Evolutionary conservation across 2,329 filamentous ascomycete genomes (phyloP).

Genomic region (Phaeoacremonium minimum): DNA sequence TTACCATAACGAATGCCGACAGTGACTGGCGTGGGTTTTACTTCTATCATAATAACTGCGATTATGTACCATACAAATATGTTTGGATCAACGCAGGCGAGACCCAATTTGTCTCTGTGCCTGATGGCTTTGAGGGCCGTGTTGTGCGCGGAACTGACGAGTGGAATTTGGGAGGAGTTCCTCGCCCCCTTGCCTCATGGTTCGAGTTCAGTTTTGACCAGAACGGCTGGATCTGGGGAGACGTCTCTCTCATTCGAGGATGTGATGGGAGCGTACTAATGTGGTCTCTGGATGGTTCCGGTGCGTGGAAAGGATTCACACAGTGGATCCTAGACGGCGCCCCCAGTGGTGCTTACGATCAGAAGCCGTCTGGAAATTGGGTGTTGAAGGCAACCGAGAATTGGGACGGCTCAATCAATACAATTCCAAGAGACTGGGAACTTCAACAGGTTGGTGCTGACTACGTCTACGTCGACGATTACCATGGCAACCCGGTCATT

Average conservation of each 20-base stretch:
- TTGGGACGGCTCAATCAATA: slow-evolving; percentile 12
- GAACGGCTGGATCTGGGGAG: slow-evolving; percentile 15
- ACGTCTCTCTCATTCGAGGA: slow-evolving; percentile 21
- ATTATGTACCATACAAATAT: slow-evolving; percentile 19
- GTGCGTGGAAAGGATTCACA: slow-evolving; percentile 18
- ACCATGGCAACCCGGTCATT: slow-evolving; percentile 19
- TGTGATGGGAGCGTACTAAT: slow-evolving; percentile 17
- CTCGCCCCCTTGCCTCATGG: slow-evolving; percentile 19
- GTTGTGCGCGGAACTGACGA: slow-evolving; percentile 17
- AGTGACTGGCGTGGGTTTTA: slow-evolving; percentile 12
- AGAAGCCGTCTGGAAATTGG: slow-evolving; percentile 13
- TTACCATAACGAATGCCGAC: slow-evolving; percentile 14
- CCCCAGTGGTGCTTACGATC: slow-evolving; percentile 10
- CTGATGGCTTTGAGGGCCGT: slow-evolving; percentile 17
- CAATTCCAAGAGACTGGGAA: slow-evolving; percentile 14
- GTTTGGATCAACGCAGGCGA: slow-evolving; percentile 15
- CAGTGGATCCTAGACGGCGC: slow-evolving; percentile 17
- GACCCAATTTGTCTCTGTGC: slow-evolving; percentile 18
- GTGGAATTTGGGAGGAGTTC: slow-evolving; percentile 16
- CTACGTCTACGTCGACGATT: slow-evolving; percentile 17
- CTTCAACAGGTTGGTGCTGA: slow-evolving; percentile 15
- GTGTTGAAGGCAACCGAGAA: slow-evolving; percentile 18
- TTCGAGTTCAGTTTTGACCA: slow-evolving; percentile 18
- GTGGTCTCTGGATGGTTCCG: slow-evolving; percentile 14
- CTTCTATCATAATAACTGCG: slow-evolving; percentile 20